Evolutionary conservation across 257 asterid species (phyloP).

Genomic region (Przewalskia tangutica): DNA sequence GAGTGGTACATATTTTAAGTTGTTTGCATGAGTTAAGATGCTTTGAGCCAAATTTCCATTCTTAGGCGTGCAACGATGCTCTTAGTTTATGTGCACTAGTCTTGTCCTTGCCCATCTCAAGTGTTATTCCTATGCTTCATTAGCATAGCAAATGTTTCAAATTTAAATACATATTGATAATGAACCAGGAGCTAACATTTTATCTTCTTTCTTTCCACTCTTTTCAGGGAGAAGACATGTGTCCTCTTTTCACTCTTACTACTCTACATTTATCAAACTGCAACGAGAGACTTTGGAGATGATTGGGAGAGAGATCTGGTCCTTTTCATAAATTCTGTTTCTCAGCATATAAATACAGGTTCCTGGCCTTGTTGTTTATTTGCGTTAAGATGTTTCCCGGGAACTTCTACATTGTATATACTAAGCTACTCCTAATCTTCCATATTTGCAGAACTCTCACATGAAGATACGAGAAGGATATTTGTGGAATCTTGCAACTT

Average conservation of each 20-base stretch:
- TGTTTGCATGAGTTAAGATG: neutral
- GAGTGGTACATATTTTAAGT: neutral
- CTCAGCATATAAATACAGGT: conserved; percentile 47
- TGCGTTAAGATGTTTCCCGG: neutral
- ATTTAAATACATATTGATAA: neutral
- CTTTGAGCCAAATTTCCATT: neutral
- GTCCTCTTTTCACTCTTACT: conserved; percentile 53
- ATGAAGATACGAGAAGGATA: conserved; percentile 32
- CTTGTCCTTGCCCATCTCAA: neutral
- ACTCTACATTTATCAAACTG: conserved; percentile 39
- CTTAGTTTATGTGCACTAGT: neutral
- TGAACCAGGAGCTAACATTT: conserved; percentile 7
- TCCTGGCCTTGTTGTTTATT: neutral
- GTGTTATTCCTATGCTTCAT: neutral
- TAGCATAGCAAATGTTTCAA: neutral
- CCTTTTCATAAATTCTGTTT: conserved; percentile 32
- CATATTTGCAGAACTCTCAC: conserved; percentile 49
- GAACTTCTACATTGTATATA: neutral
- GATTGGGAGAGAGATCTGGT: conserved; percentile 21
- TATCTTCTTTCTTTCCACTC: neutral
- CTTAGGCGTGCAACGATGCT: neutral
- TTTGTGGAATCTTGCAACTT: conserved; percentile 45
- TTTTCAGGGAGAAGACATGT: conserved; percentile 69
- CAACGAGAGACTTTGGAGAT: conserved; percentile 16
- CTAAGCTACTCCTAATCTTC: conserved; percentile 5